A percentile compares a stretch with the other conserved stretches of the same genome.
These are phyloP conservation scores for Penicillium psychrofluorescens DNA, from an alignment of 495 filamentous ascomycete species.

Conservation along the genomic window DNA sequence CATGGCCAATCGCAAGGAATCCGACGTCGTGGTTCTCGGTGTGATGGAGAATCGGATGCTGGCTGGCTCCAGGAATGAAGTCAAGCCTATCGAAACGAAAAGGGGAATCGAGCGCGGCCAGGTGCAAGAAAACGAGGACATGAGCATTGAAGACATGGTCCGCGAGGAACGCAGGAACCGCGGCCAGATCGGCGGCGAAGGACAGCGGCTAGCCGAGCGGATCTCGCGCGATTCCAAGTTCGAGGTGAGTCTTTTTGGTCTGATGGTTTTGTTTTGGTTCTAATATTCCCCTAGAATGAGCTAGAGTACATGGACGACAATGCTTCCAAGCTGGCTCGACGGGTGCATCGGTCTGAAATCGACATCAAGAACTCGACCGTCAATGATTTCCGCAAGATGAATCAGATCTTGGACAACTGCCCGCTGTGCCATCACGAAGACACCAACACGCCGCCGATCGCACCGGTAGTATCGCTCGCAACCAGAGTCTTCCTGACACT, in stretches of 20 bases:
- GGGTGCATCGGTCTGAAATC: constrained; percentile 79
- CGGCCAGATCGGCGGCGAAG: constrained; percentile 74
- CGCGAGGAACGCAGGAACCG: constrained; percentile 80
- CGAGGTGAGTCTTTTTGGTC: constrained; percentile 39
- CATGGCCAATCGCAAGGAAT: constrained; percentile 50
- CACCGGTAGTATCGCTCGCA: constrained; percentile 81
- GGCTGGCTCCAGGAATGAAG: constrained; percentile 64
- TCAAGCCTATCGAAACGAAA: constrained; percentile 65
- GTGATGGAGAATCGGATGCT: constrained; percentile 87
- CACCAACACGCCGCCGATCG: constrained; percentile 70
- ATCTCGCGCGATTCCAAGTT: constrained; percentile 93
- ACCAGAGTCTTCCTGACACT: constrained; percentile 85
- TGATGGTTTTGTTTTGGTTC: constrained; percentile 3
- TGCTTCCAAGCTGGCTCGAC: constrained; percentile 80
- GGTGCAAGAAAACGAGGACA: constrained; percentile 87
- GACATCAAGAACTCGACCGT: constrained; percentile 86
- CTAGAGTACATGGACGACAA: constrained; percentile 98
- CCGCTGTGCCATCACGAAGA: constrained; percentile 93
- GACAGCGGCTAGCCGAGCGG: constrained; percentile 73
- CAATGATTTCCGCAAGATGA: constrained; percentile 83
- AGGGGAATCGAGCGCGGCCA: constrained; percentile 71
- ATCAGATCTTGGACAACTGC: constrained; percentile 78
- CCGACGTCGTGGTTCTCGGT: constrained; percentile 69
- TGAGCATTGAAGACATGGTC: constrained; percentile 94
- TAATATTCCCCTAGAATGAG: constrained; percentile 54